Evolutionary conservation across 2,329 filamentous ascomycete species (phyloP), one percentile per base, ranked within the genome.

Genomic region (Scedosporium boydii): DNA sequence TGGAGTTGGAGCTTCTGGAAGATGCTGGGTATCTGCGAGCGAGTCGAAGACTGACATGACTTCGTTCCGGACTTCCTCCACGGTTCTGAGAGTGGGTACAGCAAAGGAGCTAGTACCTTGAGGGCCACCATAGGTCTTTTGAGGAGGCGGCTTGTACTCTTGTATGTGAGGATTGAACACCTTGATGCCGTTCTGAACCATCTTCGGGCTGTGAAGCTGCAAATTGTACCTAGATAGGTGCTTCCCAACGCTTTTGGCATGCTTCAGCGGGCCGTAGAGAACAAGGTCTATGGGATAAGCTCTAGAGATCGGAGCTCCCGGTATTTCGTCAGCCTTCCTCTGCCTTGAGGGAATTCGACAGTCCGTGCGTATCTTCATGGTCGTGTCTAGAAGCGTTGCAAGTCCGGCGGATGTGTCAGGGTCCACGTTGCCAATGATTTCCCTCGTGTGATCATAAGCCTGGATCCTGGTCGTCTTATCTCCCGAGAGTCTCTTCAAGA

Each of bases 41-140:
- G 87, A 88, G 75, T 97, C 92, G 69, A 99, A 96, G 71, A 98
- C 90, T 51, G 86, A 87, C 72, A 91, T 84, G 23, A 96, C 89
- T 63, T 96, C 92, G 65, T 86, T 87, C 9, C 89, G 88, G 64
- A 96, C 88, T 74, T 98, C 92, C 68, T 98, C 93, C 0, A 87
- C 86, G 0, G 90, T 93, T 38, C 91, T 84, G 58, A 71, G 74
- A 44, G 75, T 72, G 2, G 75, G 65, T 4, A 73, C 69, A 42
- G 23, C 69, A 62, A 6, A 67, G 62, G 23, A 65, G 63, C 42
- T 67, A 12, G 10, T 38, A 63, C 16, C 64, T 64, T 48, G 64
- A 58, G 62, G 71, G 66, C 62, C 72, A 9, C 71, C 63, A 53
- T 75, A 76, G 14, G 70, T 69, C 46, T 71, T 70, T 6, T 72